These are phyloP conservation scores for Colletotrichum cordylinicola DNA, from an alignment of 2,329 filamentous ascomycete genomes.

Conservation along the genomic window DNA sequence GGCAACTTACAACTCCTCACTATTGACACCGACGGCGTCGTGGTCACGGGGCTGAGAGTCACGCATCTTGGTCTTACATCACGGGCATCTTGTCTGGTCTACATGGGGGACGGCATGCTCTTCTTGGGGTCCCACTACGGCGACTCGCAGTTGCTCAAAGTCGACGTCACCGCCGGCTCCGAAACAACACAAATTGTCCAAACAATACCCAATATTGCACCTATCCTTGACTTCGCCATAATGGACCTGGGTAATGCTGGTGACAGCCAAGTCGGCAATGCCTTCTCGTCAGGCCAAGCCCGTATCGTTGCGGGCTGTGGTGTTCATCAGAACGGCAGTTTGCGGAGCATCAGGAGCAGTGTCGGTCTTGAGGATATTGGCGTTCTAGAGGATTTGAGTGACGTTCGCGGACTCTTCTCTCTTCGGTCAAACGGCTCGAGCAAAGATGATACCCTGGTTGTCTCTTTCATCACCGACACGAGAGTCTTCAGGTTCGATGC, in stretches of 20 bases:
- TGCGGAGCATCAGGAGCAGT: slow-evolving; percentile 90
- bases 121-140: slow-evolving; percentile 94
- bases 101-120: slow-evolving; percentile 74
- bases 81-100: slow-evolving; percentile 78
- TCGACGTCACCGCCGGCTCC: slow-evolving; percentile 42
- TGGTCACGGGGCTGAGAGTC: slow-evolving; percentile 77
- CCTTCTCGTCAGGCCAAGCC: slow-evolving; percentile 94
- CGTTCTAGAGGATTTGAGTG: slow-evolving; percentile 78
- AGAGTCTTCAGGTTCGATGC: slow-evolving; percentile 79
- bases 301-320: slow-evolving; percentile 93
- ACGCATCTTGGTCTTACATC: slow-evolving; percentile 70
- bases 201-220: slow-evolving; percentile 83
- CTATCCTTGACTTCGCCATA: slow-evolving; percentile 90
- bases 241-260: slow-evolving; percentile 95
- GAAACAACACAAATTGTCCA: slow-evolving; percentile 70
- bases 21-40: slow-evolving; percentile 69
- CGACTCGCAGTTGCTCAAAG: slow-evolving; percentile 82
- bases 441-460: slow-evolving; percentile 73
- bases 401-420: slow-evolving; percentile 76
- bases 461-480: slow-evolving; percentile 85
- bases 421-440: slow-evolving; percentile 57
- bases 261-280: slow-evolving; percentile 76
- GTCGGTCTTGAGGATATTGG: slow-evolving; percentile 91
- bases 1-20: slow-evolving; percentile 86
- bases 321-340: slow-evolving; percentile 84